Conservation (phyloP, 352 stramenopile species). For the Albugo laibachii region DNA sequence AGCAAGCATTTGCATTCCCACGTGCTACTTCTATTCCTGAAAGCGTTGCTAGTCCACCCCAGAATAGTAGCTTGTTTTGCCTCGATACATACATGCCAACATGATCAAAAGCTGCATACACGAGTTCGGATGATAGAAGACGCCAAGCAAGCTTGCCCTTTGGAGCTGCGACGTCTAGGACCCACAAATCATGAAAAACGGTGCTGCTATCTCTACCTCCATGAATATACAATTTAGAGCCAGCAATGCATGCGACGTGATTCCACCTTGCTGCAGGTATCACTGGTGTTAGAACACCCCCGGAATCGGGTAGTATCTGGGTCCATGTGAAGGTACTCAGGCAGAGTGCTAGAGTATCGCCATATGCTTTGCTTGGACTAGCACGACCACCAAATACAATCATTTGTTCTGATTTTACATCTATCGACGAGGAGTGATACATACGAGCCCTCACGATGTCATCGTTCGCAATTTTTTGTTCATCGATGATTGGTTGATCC, state of each 20-base stretch:
- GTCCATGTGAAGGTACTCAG: conserved; percentile 25
- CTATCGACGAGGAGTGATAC: conserved; percentile 2
- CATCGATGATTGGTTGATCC: background rate
- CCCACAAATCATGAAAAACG: conserved; percentile 51
- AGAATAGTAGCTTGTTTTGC: conserved; percentile 30
- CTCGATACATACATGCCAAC: conserved; percentile 20
- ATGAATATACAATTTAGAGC: conserved; percentile 38
- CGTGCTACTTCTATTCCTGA: background rate
- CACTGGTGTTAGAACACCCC: conserved; percentile 12
- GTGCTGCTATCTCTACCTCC: conserved; percentile 42
- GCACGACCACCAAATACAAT: conserved; percentile 63
- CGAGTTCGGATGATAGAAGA: conserved; percentile 5
- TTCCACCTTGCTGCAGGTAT: conserved; percentile 32
- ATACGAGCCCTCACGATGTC: conserved; percentile 13
- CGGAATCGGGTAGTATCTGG: conserved; percentile 11
- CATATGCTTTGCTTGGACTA: conserved; percentile 40
- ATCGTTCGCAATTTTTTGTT: conserved; percentile 3
- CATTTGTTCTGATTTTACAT: conserved; percentile 16
- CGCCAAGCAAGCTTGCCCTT: too few relatives aligned
- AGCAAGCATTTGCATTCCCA: too few relatives aligned
- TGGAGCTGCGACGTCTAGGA: conserved; percentile 21
- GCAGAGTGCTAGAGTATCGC: conserved; percentile 40
- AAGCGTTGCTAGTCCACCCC: conserved; percentile 27
- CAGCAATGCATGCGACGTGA: conserved; percentile 40
- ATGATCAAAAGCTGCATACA: conserved; percentile 54